A percentile compares a stretch with the other conserved stretches of the same genome.
These are phyloP conservation scores for Bocquillonia castaneifolia DNA, from an alignment of 441 rosid species.

Conservation along the genomic window DNA sequence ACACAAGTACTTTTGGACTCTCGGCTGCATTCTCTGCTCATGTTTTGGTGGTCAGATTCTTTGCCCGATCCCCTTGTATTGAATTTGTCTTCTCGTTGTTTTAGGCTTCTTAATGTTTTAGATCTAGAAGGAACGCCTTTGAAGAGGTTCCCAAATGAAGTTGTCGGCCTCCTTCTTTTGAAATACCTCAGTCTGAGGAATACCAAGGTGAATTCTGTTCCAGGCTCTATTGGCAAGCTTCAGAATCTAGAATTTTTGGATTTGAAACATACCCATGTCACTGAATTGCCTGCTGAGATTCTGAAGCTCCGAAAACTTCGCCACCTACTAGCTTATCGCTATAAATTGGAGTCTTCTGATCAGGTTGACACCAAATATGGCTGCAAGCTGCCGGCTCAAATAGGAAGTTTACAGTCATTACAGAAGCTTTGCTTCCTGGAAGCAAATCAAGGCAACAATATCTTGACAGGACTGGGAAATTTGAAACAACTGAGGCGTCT, in stretches of 20 bases:
- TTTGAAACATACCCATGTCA: not conserved
- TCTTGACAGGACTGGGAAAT: slow-evolving; percentile 30
- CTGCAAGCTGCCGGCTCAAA: slow-evolving; percentile 23
- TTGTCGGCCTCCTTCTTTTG: not conserved
- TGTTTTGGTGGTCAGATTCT: not conserved
- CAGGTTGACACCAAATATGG: slow-evolving; percentile 29
- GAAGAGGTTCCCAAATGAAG: not conserved
- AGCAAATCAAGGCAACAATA: slow-evolving; percentile 25
- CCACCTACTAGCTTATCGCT: slow-evolving; percentile 13
- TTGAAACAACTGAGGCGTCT: slow-evolving; percentile 33
- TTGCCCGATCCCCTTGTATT: not conserved
- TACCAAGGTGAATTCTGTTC: not conserved
- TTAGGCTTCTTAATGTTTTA: not conserved
- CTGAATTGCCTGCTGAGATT: not conserved
- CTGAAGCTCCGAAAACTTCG: not conserved
- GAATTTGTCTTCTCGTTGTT: not conserved
- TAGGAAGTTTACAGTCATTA: slow-evolving; percentile 31
- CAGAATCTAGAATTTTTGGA: not conserved
- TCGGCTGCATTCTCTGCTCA: not conserved
- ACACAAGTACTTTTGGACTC: not conserved
- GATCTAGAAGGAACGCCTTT: not conserved
- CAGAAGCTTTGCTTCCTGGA: slow-evolving; percentile 37
- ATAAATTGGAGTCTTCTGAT: slow-evolving; percentile 22
- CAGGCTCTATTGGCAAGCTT: not conserved
- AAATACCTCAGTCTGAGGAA: not conserved